These are phyloP conservation scores for Mrakia hoshinonis DNA, from an alignment of 768 basidiomycete species.

Conservation along the genomic window DNA sequence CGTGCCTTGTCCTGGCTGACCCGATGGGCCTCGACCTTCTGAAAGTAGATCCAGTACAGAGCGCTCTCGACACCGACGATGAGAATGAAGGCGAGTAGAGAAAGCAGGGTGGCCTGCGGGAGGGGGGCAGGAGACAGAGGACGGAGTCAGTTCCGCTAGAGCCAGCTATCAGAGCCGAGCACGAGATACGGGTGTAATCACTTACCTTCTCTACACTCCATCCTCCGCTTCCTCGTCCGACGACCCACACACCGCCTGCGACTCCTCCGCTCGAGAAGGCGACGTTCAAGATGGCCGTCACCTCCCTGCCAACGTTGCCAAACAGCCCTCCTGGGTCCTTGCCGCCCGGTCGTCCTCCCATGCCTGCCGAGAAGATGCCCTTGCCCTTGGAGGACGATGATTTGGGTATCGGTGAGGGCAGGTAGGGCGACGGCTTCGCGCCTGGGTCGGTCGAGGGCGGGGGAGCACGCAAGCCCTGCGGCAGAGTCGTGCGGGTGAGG, in stretches of 20 bases:
- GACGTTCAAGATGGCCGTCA: conserved; percentile 50
- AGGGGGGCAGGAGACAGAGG: neutral
- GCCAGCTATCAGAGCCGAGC: neutral
- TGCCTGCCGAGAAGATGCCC: neutral
- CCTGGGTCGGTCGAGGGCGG: neutral
- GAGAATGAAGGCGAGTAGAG: conserved; percentile 25
- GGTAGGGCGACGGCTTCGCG: conserved; percentile 11
- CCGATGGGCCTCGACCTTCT: neutral
- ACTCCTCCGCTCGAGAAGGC: conserved; percentile 33
- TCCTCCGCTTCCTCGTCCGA: conserved; percentile 14
- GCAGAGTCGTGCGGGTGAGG: conserved; percentile 3
- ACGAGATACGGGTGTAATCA: neutral
- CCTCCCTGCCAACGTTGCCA: conserved; percentile 58
- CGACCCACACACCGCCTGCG: conserved; percentile 23
- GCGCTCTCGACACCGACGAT: conserved; percentile 21
- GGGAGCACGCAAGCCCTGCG: neutral
- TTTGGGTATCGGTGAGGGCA: conserved; percentile 3
- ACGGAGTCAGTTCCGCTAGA: neutral
- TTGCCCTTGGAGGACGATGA: too few species aligned
- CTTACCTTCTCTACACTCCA: conserved; percentile 24
- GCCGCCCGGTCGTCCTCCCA: conserved; percentile 49
- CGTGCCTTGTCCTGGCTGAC: conserved; percentile 5
- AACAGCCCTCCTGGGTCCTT: conserved; percentile 79
- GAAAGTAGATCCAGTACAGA: conserved; percentile 30
- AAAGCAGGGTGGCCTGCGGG: conserved; percentile 21